A percentile compares a stretch with the other conserved stretches of the same genome.
Conservation (phyloP, 2,329 filamentous ascomycete species). For the Neonectria neomacrospora region DNA sequence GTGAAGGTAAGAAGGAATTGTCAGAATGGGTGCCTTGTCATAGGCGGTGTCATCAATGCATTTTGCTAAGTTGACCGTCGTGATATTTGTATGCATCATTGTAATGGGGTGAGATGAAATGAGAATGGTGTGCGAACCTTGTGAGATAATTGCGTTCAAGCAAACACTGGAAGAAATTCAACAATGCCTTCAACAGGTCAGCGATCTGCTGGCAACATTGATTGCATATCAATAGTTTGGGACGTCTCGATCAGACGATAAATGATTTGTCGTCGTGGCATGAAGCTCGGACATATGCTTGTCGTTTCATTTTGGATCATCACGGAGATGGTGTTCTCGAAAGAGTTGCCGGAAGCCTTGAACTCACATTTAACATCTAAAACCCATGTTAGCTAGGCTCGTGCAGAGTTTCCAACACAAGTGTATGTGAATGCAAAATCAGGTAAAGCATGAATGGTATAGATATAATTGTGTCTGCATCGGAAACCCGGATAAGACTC, state of each 20-base stretch:
- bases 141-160: background rate
- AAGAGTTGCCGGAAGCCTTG: conserved; percentile 22
- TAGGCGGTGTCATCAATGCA: conserved; percentile 59
- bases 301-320: conserved; percentile 89
- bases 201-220: conserved; percentile 30
- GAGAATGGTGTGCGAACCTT: conserved; percentile 44
- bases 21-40: conserved; percentile 57
- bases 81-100: conserved; percentile 57
- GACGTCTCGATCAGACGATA: conserved; percentile 46
- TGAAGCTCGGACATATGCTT: conserved; percentile 97
- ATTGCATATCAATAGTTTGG: conserved; percentile 30
- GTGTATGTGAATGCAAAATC: conserved; percentile 43
- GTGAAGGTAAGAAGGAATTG: conserved; percentile 9
- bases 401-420: conserved; percentile 21
- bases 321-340: conserved; percentile 59
- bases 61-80: conserved; percentile 62
- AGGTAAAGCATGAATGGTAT: conserved; percentile 79
- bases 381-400: conserved; percentile 36
- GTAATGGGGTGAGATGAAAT: conserved; percentile 26
- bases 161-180: background rate
- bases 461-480: conserved; percentile 74
- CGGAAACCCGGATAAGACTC: conserved; percentile 80
- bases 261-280: conserved; percentile 57
- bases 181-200: conserved; percentile 38
- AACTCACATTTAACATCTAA: conserved; percentile 42